phyloP scores from a whole-genome alignment of 2,329 filamentous ascomycete genomes.

The Colletotrichum sp. region DNA sequence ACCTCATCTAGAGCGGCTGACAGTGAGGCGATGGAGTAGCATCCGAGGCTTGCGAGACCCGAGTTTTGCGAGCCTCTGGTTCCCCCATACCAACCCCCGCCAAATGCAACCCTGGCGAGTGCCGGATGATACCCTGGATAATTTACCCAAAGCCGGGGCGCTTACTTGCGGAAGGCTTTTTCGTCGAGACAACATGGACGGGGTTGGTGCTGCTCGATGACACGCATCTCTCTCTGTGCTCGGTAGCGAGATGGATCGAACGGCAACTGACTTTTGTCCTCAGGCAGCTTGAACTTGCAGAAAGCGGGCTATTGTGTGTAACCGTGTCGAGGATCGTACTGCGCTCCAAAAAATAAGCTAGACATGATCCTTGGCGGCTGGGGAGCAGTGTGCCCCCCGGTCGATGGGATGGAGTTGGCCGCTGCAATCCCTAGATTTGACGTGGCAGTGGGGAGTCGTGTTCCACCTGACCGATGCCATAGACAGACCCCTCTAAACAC shows the following conservation, averaged over 20 bases:
- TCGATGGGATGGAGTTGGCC: not conserved
- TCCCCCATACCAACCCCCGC: not conserved
- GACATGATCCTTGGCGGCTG: not conserved
- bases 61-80: not conserved
- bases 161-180: not conserved
- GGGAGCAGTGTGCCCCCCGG: not conserved
- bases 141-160: not conserved
- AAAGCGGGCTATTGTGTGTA: not conserved
- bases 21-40: not conserved
- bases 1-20: not conserved
- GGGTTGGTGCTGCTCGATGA: not conserved
- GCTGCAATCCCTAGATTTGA: not conserved
- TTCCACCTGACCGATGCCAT: not conserved
- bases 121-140: not conserved
- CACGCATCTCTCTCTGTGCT: not conserved
- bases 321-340: not conserved
- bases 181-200: not conserved
- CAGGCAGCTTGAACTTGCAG: not conserved
- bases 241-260: not conserved
- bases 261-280: not conserved
- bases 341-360: not conserved
- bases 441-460: not conserved
- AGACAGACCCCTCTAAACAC: not conserved
- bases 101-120: not conserved
- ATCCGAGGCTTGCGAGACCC: not conserved